Evolutionary conservation across 495 filamentous ascomycete species (phyloP), one percentile per base, ranked within the genome.

Genomic region (Xylaria grammica): DNA sequence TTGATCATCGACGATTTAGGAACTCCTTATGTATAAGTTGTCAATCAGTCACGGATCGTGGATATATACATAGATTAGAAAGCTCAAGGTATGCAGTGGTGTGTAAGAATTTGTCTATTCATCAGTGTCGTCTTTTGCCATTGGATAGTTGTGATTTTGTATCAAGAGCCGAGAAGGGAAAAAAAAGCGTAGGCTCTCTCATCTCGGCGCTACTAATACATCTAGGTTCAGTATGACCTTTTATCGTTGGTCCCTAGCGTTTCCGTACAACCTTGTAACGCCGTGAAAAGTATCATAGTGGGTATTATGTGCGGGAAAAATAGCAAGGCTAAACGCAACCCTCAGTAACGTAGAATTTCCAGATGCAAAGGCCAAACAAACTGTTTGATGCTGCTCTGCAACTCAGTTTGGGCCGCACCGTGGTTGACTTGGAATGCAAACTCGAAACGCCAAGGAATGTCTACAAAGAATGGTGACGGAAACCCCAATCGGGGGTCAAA

Each of bases 1-100:
- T 81, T 95, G 49, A 87, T 97, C 36, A 81, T 97, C 19, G 66
- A 57, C 4, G 94, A 99, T 80, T 77, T 90, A 29, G 86, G 82
- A 5, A 15, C 6, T 30, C 40, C 44, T 20, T 38, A 30, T 29
- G 20, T 7, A 32, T 45, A 26, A 45, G 3, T 40, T 38, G 17
- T 49, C 29, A 5, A 1, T 42, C 27, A 30, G 34, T 51, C 5
- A 51, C 48, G 19, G n/a, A 36, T 32, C 1, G 36, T 42, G 40
- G 15, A 30, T n/a, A 42, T 17, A 19, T 26, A n/a, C 22, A 40
- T 3, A 40, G 52, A 3, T 15, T 17, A 4, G 11, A 34, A 40
- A 34, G 2, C 5, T 34, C 15, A 19, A n/a, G 9, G 24, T 17
- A 60, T 29, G 32, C 22, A 11, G 20, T 19, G 13, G 11, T 38